Evolutionary conservation across 148 eudicot genomes (phyloP), one percentile per base, ranked within the genome.

Genomic region (Silene conica): DNA sequence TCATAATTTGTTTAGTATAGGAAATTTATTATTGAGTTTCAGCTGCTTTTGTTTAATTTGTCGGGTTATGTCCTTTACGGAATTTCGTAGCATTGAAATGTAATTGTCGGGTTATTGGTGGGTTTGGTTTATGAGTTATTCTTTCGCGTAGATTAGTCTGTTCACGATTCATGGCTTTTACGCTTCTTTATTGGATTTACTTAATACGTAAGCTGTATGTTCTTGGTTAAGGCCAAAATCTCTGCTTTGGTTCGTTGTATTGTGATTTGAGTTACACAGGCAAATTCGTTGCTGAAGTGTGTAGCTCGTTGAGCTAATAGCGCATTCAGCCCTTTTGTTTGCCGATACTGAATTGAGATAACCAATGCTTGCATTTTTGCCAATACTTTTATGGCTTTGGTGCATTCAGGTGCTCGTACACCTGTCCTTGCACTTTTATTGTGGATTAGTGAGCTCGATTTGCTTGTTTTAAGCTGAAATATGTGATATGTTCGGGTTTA

Each of bases 371-470:
- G 78, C 82, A 74, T 70, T n/a, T 25, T 57, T 28, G 75, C 69
- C 41, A 2, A 31, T 31, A 22, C 55, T 73, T 59, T 0, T 3
- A 12, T 66, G 71, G 69, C 76, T 48, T 57, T 78, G 4, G 76
- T 81, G 81, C 72, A 78, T 75, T 78, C 76, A 70, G 73, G 81
- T 77, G 71, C 84, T 78, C 79, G n/a, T 62, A 68, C 4, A 71
- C 71, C 5, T 41, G 0, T 64, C 0, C 54, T 48, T 14, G 3
- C 8, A 14, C 16, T 48, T 48, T 38, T 38, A 38, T 7, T 38
- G 0, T 7, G 8, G 8, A 6, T 38, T 6, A 38, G 43, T 38
- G 8, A 38, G 43, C 43, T 38, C 8, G 0, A 6, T 6, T 9
- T 6, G 43, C 43, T 38, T 38, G 9, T 5, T 38, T 38, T 5